These are phyloP conservation scores for Trichosporon sp. DNA, from an alignment of 1,284 basidiomycete genomes.

Conservation along the genomic window DNA sequence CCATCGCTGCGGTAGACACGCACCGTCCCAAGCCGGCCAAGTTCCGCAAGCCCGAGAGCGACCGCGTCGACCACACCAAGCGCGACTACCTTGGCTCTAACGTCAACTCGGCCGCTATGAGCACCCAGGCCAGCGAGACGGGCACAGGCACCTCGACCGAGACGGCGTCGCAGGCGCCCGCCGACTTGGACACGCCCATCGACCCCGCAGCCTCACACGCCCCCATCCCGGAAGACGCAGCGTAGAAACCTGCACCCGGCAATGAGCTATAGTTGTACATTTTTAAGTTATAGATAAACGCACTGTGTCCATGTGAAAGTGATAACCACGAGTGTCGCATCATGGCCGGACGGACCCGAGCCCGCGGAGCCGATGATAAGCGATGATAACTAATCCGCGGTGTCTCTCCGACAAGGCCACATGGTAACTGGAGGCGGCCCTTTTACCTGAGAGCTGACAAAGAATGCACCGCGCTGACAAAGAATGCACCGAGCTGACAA, in stretches of 20 bases:
- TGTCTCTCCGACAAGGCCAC: too few species aligned
- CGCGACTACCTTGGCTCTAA: slow-evolving; percentile 30
- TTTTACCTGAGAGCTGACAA: too few species aligned
- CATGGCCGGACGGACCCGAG: too few species aligned
- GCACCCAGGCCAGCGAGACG: background rate
- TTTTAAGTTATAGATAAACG: slow-evolving; percentile 13
- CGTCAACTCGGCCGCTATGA: slow-evolving; percentile 6
- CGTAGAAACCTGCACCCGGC: background rate
- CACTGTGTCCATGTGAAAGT: slow-evolving; percentile 3
- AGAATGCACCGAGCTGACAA: too few species aligned
- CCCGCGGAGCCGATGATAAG: too few species aligned
- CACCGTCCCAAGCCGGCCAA: slow-evolving; percentile 79
- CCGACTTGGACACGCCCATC: background rate
- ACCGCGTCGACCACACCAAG: slow-evolving; percentile 24
- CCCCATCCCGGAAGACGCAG: background rate
- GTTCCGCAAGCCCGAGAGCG: slow-evolving; percentile 26
- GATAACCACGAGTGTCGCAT: background rate
- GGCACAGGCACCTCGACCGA: background rate
- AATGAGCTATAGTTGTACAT: background rate
- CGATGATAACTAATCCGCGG: too few species aligned
- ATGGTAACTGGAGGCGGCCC: too few species aligned
- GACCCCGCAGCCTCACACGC: background rate
- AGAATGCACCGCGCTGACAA: too few species aligned
- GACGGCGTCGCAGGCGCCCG: background rate
- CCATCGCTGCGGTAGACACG: slow-evolving; percentile 89